Evolutionary conservation across 108 stramenopile genomes (phyloP).

Genomic region (Discostella stelligeroides): DNA sequence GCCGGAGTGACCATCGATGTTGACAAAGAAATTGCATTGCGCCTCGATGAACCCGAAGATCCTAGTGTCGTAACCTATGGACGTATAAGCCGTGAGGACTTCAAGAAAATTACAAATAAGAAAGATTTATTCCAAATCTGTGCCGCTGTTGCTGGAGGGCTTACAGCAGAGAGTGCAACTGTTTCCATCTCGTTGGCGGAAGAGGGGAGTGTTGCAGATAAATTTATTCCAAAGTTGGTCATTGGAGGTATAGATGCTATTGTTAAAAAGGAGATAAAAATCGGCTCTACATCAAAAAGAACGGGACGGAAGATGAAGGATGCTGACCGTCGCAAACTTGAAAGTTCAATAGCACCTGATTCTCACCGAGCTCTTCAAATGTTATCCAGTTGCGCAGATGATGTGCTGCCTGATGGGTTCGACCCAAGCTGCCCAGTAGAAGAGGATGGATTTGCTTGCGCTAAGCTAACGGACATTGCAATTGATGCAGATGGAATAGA

Average conservation of each 20-base stretch:
- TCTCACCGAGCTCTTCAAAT: constrained; percentile 16
- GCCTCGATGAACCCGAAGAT: constrained; percentile 18
- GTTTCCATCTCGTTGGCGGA: not conserved
- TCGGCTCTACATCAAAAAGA: constrained; percentile 2
- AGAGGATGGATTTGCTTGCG: constrained; percentile 15
- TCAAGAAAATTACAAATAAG: constrained; percentile 20
- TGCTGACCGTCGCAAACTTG: constrained; percentile 15
- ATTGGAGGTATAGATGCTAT: constrained; percentile 6
- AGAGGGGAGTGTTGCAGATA: constrained; percentile 2
- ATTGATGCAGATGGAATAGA: constrained; percentile 11
- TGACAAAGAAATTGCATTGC: constrained; percentile 34
- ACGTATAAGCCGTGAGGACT: constrained; percentile 15
- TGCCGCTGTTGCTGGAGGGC: constrained; percentile 20
- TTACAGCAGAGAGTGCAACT: constrained; percentile 9
- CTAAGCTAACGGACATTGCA: constrained; percentile 6
- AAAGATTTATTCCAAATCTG: constrained; percentile 32
- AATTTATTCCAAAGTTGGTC: constrained; percentile 19
- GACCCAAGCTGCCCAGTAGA: constrained; percentile 13
- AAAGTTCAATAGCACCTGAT: constrained; percentile 23
- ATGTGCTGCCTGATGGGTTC: not conserved
- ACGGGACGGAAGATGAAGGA: constrained; percentile 10
- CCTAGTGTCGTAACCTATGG: constrained; percentile 19
- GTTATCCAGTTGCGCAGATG: constrained; percentile 15
- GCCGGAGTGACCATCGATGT: constrained; percentile 47
- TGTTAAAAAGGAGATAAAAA: not conserved